Evolutionary conservation across 31 red algal genomes (phyloP), one percentile per base, ranked within the genome.

Genomic region (Asparagopsis taxiformis): DNA sequence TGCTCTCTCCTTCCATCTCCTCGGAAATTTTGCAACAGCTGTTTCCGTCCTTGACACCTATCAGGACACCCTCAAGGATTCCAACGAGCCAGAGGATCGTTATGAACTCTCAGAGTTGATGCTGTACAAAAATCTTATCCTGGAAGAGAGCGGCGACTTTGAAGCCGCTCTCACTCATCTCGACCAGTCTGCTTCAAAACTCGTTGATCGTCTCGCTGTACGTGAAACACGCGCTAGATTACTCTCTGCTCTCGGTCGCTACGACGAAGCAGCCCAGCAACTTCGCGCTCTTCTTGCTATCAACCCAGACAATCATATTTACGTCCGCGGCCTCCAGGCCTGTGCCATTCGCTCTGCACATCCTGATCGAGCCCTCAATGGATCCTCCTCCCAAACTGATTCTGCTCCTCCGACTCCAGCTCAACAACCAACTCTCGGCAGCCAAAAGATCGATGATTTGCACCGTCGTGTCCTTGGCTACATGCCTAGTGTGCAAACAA

Each of bases 251-350:
- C 69, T 97, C 11, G 70, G 54, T 22, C 54, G 67, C 10, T 72
- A 63, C 48, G 77, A 79, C 24, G 81, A 79, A 28, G 66, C 93
- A 11, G 72, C 89, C n/a, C 49, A 44, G 31, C 33, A 67, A 17
- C 44, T 78, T 21, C 54, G 59, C 9, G 55, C 61, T 29, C 60
- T 97, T 20, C 54, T 97, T 5, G 67, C 59, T 22, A 28, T 88
- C 48, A 97, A 97, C 65, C 87, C 88, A 41, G 83, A 97, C 53
- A 97, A 97, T 55, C 41, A 73, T 35, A 68, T 79, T 30, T 95
- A 95, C 44, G 60, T 70, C 50, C 38, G 43, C 8, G 57, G 58
- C 28, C 36, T 73, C 20, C 65, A 82, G 23, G 68, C 68, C 68
- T 72, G 68, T 59, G 49, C 51, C 33, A 53, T 72, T 28, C 68